Conservation (phyloP, 2,329 filamentous ascomycete genomes). For the Nemania sp. region DNA sequence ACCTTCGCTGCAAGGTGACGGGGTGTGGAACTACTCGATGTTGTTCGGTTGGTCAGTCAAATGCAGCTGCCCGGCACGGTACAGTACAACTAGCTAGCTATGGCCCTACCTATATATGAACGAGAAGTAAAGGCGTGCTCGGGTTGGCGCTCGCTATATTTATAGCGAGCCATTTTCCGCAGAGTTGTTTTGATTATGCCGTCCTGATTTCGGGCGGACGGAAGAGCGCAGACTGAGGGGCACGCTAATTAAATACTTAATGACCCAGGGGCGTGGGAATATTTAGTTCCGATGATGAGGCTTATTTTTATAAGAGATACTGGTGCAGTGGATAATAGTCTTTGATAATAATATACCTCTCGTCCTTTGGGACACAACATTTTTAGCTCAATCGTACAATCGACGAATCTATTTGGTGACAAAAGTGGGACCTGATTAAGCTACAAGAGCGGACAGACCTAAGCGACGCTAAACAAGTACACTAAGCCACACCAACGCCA, state of each 20-base stretch:
- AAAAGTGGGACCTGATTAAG: too few relatives aligned
- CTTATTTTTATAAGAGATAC: too few relatives aligned
- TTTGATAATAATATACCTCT: too few relatives aligned
- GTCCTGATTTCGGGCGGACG: constrained; percentile 29
- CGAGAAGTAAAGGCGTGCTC: not conserved
- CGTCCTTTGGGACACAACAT: too few relatives aligned
- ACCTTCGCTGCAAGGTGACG: constrained; percentile 18
- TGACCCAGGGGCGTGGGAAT: constrained; percentile 6
- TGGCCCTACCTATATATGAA: not conserved
- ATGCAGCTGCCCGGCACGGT: constrained; percentile 15
- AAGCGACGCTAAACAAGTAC: too few relatives aligned
- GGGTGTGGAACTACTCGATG: constrained; percentile 1
- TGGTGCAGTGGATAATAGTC: too few relatives aligned
- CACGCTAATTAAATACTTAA: constrained; percentile 27
- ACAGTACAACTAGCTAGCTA: not conserved
- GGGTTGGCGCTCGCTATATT: constrained; percentile 1
- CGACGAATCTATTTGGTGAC: too few relatives aligned
- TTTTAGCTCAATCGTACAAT: too few relatives aligned
- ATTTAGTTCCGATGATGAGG: not conserved
- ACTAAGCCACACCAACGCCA: too few relatives aligned
- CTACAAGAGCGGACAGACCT: too few relatives aligned
- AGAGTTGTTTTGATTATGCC: not conserved
- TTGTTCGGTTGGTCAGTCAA: constrained; percentile 5
- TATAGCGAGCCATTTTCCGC: constrained; percentile 19
- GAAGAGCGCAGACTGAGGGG: constrained; percentile 31